Base-by-base conservation (phyloP, 306 rosid genomes). In the Cicer chorassanicum region DNA sequence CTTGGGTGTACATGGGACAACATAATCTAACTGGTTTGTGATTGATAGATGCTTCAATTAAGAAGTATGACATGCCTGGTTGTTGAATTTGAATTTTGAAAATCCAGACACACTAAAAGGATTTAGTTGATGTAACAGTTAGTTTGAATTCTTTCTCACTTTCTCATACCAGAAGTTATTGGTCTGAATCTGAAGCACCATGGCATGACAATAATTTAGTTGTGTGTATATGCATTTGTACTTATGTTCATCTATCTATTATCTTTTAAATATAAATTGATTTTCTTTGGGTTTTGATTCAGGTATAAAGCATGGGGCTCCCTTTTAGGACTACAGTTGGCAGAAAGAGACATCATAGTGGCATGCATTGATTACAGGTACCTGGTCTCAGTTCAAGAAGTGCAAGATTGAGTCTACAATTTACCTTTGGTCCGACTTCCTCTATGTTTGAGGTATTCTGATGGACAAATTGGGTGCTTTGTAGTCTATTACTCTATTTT, bases 241-340 rank as follows among this genome's bases (percentile, higher is more conserved):
- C 34, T 48, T 72, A 61, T 50, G 62, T 29, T 56, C 43, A 21
- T 64, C 53, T 70, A 45, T 72, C 3, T 70, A 48, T 65, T 76
- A 7, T 46, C 65, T 62, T 43, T 51, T 70, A 40, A 70, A 71
- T 57, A 13, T 75, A 75, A 79, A 75, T 66, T 81, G 75, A 82
- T 57, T 61, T 39, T 41, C 1, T 18, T 73, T 84, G 82, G 57
- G n/a, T 78, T 76, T 63, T 80, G 75, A 67, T 84, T 80, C 65
- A 95, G 99, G 90, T 86, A 95, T 75, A 95, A 95, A 89, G 98
- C 99, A 50, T 95, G 99, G 98, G 99, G 99, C 69, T 80, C 97
- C 66, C 88, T 95, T 79, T 83, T 92, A 80, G 99, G 98, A 76
- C 75, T 89, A 48, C 93, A 85, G 80, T 84, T 95, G 82, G 98